Evolutionary conservation across 2,329 filamentous ascomycete genomes (phyloP).

Genomic region (Microsporum canis): DNA sequence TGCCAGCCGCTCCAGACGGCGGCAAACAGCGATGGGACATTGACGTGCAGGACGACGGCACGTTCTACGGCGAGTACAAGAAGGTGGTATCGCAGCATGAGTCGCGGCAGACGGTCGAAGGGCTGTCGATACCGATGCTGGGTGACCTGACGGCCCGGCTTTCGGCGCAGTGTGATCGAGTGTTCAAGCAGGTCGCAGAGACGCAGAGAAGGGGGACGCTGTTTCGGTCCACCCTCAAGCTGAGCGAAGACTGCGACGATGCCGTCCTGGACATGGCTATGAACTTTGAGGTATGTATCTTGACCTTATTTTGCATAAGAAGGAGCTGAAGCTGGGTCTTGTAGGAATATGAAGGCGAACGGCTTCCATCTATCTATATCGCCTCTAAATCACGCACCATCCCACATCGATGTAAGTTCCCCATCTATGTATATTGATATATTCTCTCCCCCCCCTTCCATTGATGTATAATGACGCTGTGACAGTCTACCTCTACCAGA

Average conservation of each 20-base stretch:
- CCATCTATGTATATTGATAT: background rate
- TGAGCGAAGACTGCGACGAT: slow-evolving; percentile 32
- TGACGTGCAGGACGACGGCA: slow-evolving; percentile 26
- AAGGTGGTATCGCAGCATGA: slow-evolving; percentile 43
- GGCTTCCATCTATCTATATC: slow-evolving; percentile 25
- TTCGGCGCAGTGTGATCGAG: slow-evolving; percentile 44
- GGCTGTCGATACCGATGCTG: slow-evolving; percentile 48
- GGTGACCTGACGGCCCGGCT: slow-evolving; percentile 53
- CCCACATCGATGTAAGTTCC: slow-evolving; percentile 24
- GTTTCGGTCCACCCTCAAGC: slow-evolving; percentile 47
- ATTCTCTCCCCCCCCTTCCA: no score
- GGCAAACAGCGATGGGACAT: slow-evolving; percentile 31
- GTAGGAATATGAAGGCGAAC: slow-evolving; percentile 18
- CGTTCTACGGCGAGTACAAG: slow-evolving; percentile 38
- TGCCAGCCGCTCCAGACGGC: slow-evolving; percentile 31
- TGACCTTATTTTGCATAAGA: background rate
- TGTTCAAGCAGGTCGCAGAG: slow-evolving; percentile 59
- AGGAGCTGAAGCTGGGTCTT: slow-evolving; percentile 7
- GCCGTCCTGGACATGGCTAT: slow-evolving; percentile 47
- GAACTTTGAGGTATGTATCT: slow-evolving; percentile 36
- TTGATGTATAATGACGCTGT: background rate
- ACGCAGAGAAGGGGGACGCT: slow-evolving; percentile 57
- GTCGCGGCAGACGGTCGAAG: slow-evolving; percentile 36
- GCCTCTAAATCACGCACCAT: slow-evolving; percentile 25
- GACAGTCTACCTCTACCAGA: slow-evolving; percentile 51